Evolutionary conservation across 2,329 filamentous ascomycete genomes (phyloP), one percentile per base, ranked within the genome.

Genomic region (Venturia oleaginea): DNA sequence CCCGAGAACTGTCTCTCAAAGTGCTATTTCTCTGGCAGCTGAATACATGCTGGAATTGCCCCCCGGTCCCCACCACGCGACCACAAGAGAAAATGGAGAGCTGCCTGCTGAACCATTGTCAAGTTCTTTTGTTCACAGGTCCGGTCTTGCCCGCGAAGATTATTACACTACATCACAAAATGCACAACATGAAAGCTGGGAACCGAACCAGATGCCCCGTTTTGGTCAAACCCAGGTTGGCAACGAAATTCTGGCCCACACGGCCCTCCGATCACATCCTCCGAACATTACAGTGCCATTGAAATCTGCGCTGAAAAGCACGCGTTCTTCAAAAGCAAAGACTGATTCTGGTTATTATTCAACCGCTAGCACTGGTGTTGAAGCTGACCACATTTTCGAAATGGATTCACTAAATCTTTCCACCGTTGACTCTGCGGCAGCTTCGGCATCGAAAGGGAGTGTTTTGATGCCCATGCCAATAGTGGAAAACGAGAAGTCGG

Each of bases 291-390:
- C 27, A 8, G 13, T 57, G 7, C 51, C 51, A 19, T n/a, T 60
- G 5, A 60, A 60, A 27, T 60, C 59, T 15, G 59, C 34, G 32
- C 13, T 60, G 34, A 55, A 57, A 37, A 34, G 24, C 46, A 55
- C 2, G 24, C 19, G 32, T 13, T 72, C 72, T 19, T 65, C 67
- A 34, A 70, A 73, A 37, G 68, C 64, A 46, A 75, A 75, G 48
- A 68, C 71, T 1, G 75, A 77, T 63, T 77, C 75, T 11, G 75
- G 75, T 0, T 77, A 77, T 65, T 76, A 74, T 3, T 76, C 75
- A 61, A 70, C 71, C n/a, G 70, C 68, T n/a, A 76, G 73, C 67
- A 66, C 38, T 10, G 46, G 59, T 19, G 40, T 37, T 13, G 38
- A 46, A n/a, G 11, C 24, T 19, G 32, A 19, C 10, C 38, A 38